phyloP scores from a whole-genome alignment of 1,139 yeast genomes.

The Geotrichum reessii region DNA sequence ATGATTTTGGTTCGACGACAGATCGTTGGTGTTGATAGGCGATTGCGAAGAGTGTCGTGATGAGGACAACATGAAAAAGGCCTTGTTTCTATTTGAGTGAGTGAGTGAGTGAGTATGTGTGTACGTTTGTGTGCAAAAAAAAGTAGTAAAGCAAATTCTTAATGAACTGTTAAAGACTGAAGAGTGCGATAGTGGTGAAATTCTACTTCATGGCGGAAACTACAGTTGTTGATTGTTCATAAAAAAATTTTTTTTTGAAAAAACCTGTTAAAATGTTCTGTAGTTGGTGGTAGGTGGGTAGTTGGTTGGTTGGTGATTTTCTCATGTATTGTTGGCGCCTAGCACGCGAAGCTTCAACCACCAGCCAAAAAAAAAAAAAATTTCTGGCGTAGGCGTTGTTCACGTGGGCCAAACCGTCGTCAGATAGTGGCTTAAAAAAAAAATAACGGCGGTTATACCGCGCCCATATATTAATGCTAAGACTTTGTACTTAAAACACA shows the following conservation, averaged over 20 bases:
- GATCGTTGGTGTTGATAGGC: constrained; percentile 5
- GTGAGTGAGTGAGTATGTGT: neutral
- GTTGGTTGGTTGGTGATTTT: neutral
- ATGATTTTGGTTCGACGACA: neutral
- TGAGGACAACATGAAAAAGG: neutral
- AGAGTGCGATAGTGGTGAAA: neutral
- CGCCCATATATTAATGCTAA: no score
- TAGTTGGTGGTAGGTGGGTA: no score
- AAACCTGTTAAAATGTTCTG: no score
- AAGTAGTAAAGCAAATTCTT: neutral
- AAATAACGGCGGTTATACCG: no score
- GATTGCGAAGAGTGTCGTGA: constrained; percentile 1
- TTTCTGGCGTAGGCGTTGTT: neutral
- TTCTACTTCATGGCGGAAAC: neutral
- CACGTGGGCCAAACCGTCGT: neutral
- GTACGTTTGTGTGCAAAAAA: neutral
- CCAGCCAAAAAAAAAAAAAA: no score
- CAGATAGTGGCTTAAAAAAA: neutral
- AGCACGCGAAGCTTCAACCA: no score
- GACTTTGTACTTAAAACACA: no score
- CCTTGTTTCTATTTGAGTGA: neutral
- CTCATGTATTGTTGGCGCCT: neutral
- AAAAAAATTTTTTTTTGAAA: no score
- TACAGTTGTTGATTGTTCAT: neutral
- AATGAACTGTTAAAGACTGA: neutral